phyloP scores from a whole-genome alignment of 257 asterid species.

The Penstemon newberryi region DNA sequence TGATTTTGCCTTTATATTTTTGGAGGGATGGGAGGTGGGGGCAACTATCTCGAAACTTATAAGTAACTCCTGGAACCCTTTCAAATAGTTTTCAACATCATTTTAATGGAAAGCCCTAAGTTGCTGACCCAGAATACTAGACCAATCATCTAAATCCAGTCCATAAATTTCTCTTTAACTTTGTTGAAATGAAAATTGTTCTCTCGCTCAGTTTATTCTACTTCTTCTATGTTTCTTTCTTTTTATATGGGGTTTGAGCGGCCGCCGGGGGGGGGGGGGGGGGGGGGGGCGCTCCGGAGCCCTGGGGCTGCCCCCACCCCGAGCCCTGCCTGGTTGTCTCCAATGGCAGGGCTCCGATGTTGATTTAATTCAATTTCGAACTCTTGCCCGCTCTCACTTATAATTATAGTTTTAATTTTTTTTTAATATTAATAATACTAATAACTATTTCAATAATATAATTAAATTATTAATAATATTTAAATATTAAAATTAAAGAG shows the following conservation, averaged over 20 bases:
- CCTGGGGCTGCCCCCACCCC: no score
- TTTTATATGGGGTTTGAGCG: background rate
- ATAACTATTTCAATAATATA: no score
- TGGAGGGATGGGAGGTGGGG: constrained; percentile 1
- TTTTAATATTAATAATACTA: no score
- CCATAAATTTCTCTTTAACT: background rate
- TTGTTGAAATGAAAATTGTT: background rate
- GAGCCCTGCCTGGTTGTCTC: no score
- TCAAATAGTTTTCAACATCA: background rate
- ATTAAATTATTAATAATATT: no score
- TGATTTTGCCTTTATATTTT: background rate
- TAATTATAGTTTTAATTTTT: no score
- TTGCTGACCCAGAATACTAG: background rate
- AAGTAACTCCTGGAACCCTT: background rate
- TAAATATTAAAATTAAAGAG: no score
- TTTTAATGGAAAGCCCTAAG: constrained; percentile 3
- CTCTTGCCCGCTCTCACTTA: no score
- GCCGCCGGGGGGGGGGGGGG: background rate
- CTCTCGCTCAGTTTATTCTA: background rate
- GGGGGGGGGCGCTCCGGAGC: background rate
- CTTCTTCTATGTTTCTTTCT: background rate
- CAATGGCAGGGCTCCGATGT: no score
- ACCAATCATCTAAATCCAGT: background rate
- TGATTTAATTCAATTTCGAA: no score
- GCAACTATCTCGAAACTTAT: background rate